A percentile compares a stretch with the other conserved stretches of the same genome.
phyloP scores from a whole-genome alignment of 2,329 filamentous ascomycete species.

The Aspergillus neoniger region DNA sequence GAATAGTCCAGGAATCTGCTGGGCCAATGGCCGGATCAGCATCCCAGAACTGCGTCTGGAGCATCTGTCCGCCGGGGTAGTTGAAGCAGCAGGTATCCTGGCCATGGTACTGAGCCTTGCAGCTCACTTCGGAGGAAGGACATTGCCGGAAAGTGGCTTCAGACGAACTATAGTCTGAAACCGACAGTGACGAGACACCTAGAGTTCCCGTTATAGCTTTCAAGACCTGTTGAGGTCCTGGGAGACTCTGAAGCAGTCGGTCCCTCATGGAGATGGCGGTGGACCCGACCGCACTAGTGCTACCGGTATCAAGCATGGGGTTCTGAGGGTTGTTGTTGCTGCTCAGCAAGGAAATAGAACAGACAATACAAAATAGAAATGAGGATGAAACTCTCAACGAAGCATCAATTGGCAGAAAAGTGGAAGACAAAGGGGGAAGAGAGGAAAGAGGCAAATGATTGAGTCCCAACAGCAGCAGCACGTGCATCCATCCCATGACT shows the following conservation, averaged over 20 bases:
- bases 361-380: background rate
- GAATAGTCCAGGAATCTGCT: conserved; percentile 70
- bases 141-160: conserved; percentile 30
- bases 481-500: conserved; percentile 15
- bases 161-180: conserved; percentile 10
- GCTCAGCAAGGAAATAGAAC: background rate
- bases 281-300: conserved; percentile 10
- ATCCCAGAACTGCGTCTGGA: conserved; percentile 80
- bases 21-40: conserved; percentile 65
- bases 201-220: conserved; percentile 35
- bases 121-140: conserved; percentile 54
- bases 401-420: background rate
- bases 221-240: conserved; percentile 40
- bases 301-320: conserved; percentile 8
- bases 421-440: background rate
- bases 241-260: conserved; percentile 26
- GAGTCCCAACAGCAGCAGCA: conserved; percentile 2
- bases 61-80: conserved; percentile 67
- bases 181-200: conserved; percentile 28
- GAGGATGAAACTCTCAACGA: background rate
- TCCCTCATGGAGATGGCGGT: conserved; percentile 12
- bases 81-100: conserved; percentile 74
- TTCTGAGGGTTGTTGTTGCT: background rate
- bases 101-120: conserved; percentile 63
- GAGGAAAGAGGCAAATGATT: conserved; percentile 2